These are phyloP conservation scores for Hypoxylon subgilvum DNA, from an alignment of 495 filamentous ascomycete genomes.

Conservation along the genomic window DNA sequence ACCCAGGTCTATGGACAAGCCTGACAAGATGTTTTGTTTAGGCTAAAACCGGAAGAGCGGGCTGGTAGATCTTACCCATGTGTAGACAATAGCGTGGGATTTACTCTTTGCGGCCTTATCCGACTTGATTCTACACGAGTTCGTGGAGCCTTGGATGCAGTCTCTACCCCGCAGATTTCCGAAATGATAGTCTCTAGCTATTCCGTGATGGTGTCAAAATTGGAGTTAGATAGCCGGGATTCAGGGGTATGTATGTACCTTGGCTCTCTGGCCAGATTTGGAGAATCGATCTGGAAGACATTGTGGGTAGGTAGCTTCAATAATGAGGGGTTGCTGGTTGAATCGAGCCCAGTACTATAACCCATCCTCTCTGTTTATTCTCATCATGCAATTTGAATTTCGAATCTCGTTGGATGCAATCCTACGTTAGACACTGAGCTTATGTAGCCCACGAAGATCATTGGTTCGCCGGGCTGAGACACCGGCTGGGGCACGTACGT, in stretches of 20 bases:
- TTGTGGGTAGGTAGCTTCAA: too few species aligned
- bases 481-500: too few species aligned
- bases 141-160: constrained; percentile 7
- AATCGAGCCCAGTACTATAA: too few species aligned
- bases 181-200: constrained; percentile 5
- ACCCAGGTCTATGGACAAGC: constrained; percentile 22
- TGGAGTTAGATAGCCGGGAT: constrained; percentile 26
- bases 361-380: too few species aligned
- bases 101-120: constrained; percentile 9
- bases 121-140: constrained; percentile 21
- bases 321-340: too few species aligned
- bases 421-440: too few species aligned
- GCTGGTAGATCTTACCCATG: constrained; percentile 16
- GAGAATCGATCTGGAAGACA: too few species aligned
- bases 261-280: background rate
- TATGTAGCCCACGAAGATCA: too few species aligned
- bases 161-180: constrained; percentile 7
- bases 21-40: constrained; percentile 15
- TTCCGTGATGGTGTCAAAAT: constrained; percentile 11
- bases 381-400: too few species aligned
- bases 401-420: too few species aligned
- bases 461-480: too few species aligned
- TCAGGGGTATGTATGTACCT: background rate
- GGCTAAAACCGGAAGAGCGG: constrained; percentile 23
- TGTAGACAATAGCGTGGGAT: constrained; percentile 9